Evolutionary conservation across 768 basidiomycete genomes (phyloP).

Genomic region (Boletales sp.): DNA sequence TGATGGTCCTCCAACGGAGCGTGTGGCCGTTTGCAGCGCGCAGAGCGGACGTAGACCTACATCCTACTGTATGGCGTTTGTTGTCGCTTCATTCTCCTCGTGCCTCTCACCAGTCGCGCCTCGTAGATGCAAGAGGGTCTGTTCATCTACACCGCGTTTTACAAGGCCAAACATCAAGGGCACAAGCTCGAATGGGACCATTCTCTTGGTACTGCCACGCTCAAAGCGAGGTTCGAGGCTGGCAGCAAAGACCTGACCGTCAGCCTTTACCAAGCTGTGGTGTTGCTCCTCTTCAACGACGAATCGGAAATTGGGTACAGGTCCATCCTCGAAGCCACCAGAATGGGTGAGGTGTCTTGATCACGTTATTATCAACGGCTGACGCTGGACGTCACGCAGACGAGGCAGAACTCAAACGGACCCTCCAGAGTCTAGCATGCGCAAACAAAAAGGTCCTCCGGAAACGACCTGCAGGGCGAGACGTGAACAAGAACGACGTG

Average conservation of each 20-base stretch:
- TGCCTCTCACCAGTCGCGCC: conserved; percentile 6
- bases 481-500: conserved; percentile 69
- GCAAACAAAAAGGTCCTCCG: conserved; percentile 85
- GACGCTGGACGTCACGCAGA: conserved; percentile 39
- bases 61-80: conserved; percentile 41
- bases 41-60: conserved; percentile 49
- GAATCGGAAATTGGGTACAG: conserved; percentile 53
- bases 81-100: not conserved
- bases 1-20: conserved; percentile 83
- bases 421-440: conserved; percentile 88
- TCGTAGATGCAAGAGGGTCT: conserved; percentile 73
- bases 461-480: conserved; percentile 75
- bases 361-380: not conserved
- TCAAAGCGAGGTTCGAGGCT: conserved; percentile 64
- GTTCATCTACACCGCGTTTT: conserved; percentile 60
- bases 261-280: conserved; percentile 86
- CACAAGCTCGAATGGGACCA: conserved; percentile 84
- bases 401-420: conserved; percentile 69
- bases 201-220: conserved; percentile 75
- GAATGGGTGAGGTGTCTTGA: conserved; percentile 56
- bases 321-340: conserved; percentile 64
- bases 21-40: conserved; percentile 79
- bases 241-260: conserved; percentile 85
- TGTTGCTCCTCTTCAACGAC: conserved; percentile 84
- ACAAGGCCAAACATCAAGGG: conserved; percentile 73